Evolutionary conservation across 2,329 filamentous ascomycete species (phyloP).

Genomic region (Epichloe bromicola): DNA sequence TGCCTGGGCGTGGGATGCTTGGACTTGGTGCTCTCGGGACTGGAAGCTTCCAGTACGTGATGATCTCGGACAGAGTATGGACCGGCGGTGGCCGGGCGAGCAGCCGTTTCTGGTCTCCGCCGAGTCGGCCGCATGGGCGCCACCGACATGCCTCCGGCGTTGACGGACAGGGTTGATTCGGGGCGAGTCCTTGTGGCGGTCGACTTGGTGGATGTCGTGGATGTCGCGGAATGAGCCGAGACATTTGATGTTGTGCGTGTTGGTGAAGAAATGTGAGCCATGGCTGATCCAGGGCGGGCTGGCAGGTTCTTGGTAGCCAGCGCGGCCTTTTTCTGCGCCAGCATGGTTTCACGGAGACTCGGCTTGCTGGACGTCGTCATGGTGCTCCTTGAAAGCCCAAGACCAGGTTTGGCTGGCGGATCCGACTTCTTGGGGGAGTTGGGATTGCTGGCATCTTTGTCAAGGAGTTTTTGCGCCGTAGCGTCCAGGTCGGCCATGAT

Average conservation of each 20-base stretch:
- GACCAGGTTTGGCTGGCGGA: slow-evolving; percentile 36
- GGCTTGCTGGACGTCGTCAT: slow-evolving; percentile 43
- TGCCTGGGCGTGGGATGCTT: slow-evolving; percentile 36
- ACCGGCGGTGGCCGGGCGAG: slow-evolving; percentile 50
- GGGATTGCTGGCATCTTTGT: slow-evolving; percentile 74
- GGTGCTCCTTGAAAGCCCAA: slow-evolving; percentile 51
- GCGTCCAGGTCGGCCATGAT: slow-evolving; percentile 69
- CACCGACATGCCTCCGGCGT: slow-evolving; percentile 46
- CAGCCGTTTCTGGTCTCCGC: slow-evolving; percentile 42
- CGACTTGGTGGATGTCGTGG: slow-evolving; percentile 18
- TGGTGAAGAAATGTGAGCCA: slow-evolving; percentile 44
- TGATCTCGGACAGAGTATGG: slow-evolving; percentile 51
- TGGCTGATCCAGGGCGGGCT: slow-evolving; percentile 47
- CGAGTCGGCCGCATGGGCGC: slow-evolving; percentile 50
- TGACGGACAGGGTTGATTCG: slow-evolving; percentile 30
- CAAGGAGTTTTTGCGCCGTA: slow-evolving; percentile 65
- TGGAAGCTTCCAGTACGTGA: slow-evolving; percentile 21
- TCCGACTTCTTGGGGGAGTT: slow-evolving; percentile 47
- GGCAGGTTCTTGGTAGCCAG: slow-evolving; percentile 38
- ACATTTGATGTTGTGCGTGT: slow-evolving; percentile 27
- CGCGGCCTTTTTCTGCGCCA: slow-evolving; percentile 64
- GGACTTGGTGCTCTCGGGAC: slow-evolving; percentile 32
- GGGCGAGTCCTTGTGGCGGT: slow-evolving; percentile 26
- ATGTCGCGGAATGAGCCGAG: slow-evolving; percentile 15
- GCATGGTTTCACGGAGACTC: slow-evolving; percentile 69